Evolutionary conservation across 2,329 filamentous ascomycete species (phyloP), one percentile per base, ranked within the genome.

Genomic region (Eurotiales sp.): DNA sequence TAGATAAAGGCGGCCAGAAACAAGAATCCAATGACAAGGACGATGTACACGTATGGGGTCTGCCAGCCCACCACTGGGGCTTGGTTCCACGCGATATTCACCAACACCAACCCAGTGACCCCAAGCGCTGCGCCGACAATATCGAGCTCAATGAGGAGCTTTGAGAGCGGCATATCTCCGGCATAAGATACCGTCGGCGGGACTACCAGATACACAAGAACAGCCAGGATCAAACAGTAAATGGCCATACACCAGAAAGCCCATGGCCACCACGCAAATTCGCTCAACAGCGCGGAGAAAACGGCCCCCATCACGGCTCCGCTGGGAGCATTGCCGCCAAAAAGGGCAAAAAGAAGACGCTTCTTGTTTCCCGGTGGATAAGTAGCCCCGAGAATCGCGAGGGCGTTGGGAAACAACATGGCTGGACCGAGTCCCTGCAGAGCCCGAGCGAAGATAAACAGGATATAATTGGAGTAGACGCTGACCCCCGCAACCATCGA

Each of bases 31-130:
- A 85, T 54, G 32, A 86, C 77, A 0, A 88, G 69, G 0, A 79
- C 67, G 0, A 78, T 68, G 53, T 80, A 78, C n/a, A 83, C 72
- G 50, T 82, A 82, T 0, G 80, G 70, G 6, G 73, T 70, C 1
- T 67, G 57, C 84, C 84, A 87, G 1, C 82, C 81, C 1, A 75
- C 78, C 0, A 80, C 71, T 0, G 81, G 77, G 0, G 80, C 83
- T 60, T 87, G 82, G 53, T 84, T 86, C 81, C 82, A 86, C 0
- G 83, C 80, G 58, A 87, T 81, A 61, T 85, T 86, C 66, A 87
- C 75, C 15, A 87, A 70, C 0, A 85, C 72, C 21, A 87, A 68
- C 0, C 77, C 77, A 51, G 42, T 19, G n/a, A 49, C 36, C 15
- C 50, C 51, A 11, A 39, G 41, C 15, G 29, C 34, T 17, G 30